Evolutionary conservation across 768 basidiomycete genomes (phyloP), one percentile per base, ranked within the genome.

Genomic region (Phylloporus sp.): DNA sequence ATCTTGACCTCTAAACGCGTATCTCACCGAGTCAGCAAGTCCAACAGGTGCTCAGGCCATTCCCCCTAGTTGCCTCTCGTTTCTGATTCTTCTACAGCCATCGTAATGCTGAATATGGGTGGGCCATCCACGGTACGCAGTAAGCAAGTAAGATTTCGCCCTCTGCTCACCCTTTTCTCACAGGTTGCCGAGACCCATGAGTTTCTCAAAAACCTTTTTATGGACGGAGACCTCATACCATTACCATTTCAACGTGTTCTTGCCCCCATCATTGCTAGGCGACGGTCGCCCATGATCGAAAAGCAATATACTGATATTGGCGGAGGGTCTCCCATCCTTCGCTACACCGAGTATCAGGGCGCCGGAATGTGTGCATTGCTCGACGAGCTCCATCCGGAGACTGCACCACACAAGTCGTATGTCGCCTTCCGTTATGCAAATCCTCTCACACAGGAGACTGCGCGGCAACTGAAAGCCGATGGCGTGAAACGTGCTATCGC

Each of bases 91-190:
- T 78, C 42, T 2, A 18, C 49, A 83, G 95, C 89, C 32, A 80
- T 98, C 56, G 93, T 99, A 36, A 90, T 99, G 88, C 76, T 99
- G 74, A 99, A 98, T 71, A 99, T 99, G 97, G 97, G 97, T 39
- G 97, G 97, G 2, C 97, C 95, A 22, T 81, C 89, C 45, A 95
- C 92, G 51, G 92, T 93, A 63, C 60, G 82, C 73, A 32, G 31
- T 45, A 42, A n/a, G 26, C 34, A 45, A 23, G 40, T 22, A 13
- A 1, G 24, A 38, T 28, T 13, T 16, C 15, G 18, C 35, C 23
- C 6, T 36, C 4, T 16, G 47, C 45, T 55, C 49, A 55, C 47
- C 58, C 24, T 13, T 41, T 44, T 60, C 39, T 26, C 41, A 16
- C 62, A 97, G 92, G 88, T 97, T 36, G 75, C 85, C 5, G 95